phyloP scores from a whole-genome alignment of 148 eudicot species.

The Rhododendron vialii region DNA sequence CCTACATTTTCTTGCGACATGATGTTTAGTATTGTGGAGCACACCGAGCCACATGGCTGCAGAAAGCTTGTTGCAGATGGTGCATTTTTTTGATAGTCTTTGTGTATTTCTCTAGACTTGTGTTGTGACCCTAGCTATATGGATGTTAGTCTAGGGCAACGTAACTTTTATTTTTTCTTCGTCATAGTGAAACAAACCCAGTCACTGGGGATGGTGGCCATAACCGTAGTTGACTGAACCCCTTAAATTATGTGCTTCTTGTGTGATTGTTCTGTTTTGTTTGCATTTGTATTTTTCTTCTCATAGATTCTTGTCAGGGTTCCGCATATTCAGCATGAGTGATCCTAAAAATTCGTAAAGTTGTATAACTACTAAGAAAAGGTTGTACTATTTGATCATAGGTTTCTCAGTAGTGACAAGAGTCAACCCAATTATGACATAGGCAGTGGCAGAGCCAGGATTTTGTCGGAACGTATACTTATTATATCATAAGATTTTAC shows the following conservation, averaged over 20 bases:
- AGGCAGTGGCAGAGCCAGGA: background rate
- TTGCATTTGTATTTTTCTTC: background rate
- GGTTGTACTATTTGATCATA: background rate
- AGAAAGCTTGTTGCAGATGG: background rate
- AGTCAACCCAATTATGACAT: background rate
- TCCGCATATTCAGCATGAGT: background rate
- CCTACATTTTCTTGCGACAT: background rate
- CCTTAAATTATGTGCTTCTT: background rate
- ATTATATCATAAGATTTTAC: too few species aligned
- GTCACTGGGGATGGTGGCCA: background rate
- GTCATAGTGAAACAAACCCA: background rate
- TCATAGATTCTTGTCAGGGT: background rate
- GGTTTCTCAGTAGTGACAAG: background rate
- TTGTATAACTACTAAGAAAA: background rate
- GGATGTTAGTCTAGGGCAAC: background rate
- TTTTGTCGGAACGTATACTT: too few species aligned
- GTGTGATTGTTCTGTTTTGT: background rate
- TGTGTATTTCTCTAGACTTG: background rate
- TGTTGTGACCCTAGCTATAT: background rate
- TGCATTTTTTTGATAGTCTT: background rate
- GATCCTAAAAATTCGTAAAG: background rate
- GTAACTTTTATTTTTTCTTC: background rate
- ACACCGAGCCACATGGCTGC: background rate
- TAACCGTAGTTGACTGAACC: background rate
- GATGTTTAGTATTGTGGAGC: background rate